Evolutionary conservation across 208 protist genomes (phyloP).

Genomic region (Acanthamoeba rhysodes): DNA sequence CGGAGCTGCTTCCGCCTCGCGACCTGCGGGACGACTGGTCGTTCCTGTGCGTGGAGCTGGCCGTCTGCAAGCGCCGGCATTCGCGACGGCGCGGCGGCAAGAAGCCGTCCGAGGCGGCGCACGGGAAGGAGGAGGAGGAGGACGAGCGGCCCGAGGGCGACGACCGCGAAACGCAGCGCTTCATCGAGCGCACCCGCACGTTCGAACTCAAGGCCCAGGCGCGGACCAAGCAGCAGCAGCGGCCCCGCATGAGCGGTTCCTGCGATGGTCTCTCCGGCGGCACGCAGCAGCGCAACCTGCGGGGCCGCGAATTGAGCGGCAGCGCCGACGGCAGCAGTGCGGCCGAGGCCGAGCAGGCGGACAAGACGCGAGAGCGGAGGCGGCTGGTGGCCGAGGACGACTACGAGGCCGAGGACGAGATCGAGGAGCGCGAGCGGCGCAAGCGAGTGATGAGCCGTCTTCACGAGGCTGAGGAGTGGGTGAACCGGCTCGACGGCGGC

Average conservation of each 20-base stretch:
- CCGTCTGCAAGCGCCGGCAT: not conserved
- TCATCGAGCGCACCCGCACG: conserved; percentile 24
- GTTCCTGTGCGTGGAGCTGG: conserved; percentile 32
- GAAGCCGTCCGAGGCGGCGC: not conserved
- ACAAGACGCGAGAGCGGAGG: not conserved
- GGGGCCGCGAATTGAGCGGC: not conserved
- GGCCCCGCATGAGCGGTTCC: not conserved
- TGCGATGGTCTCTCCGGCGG: too few relatives aligned
- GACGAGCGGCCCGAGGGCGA: not conserved
- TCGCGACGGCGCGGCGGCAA: not conserved
- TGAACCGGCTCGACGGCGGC: conserved; percentile 14
- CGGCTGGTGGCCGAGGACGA: not conserved
- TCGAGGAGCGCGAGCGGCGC: not conserved
- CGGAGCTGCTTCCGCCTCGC: not conserved
- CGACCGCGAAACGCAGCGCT: not conserved
- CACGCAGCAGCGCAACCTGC: not conserved
- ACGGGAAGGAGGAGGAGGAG: not conserved
- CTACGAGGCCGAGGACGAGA: not conserved
- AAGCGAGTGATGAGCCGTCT: conserved; percentile 1
- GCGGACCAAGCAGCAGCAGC: not conserved
- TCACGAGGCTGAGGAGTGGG: conserved; percentile 15
- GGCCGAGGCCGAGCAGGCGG: not conserved
- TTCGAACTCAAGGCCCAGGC: not conserved
- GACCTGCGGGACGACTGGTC: conserved; percentile 46
- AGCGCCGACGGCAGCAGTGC: not conserved